Evolutionary conservation across 164 flowering plant genomes (phyloP).

Genomic region (Liriodendron chinense): DNA sequence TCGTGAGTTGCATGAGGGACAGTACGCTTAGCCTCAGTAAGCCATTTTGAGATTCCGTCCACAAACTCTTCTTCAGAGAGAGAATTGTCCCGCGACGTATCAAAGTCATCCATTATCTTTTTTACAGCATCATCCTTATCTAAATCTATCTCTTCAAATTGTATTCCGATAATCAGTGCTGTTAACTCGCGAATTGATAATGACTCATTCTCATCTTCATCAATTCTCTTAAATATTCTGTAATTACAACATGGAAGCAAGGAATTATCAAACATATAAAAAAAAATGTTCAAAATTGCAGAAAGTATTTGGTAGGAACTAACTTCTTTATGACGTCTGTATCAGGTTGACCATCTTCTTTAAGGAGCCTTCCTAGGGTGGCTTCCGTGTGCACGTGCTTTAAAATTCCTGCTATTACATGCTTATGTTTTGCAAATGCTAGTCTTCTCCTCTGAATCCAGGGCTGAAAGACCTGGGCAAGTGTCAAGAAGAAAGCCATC

Average conservation of each 20-base stretch:
- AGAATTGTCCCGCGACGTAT: conserved; percentile 40
- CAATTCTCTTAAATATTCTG: conserved; percentile 65
- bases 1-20: conserved; percentile 26
- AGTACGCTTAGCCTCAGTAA: conserved; percentile 41
- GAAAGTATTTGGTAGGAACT: conserved; percentile 13
- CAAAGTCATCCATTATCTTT: conserved; percentile 67
- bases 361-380: conserved; percentile 60
- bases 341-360: conserved; percentile 56
- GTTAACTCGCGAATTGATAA: conserved; percentile 57
- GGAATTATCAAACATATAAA: not conserved
- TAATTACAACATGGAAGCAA: not conserved
- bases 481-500: not conserved
- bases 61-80: conserved; percentile 49
- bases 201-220: conserved; percentile 35
- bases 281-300: not conserved
- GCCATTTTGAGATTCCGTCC: conserved; percentile 58
- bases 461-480: conserved; percentile 72
- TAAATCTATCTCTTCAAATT: conserved; percentile 58
- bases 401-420: conserved; percentile 67
- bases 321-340: conserved; percentile 41
- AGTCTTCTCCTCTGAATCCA: conserved; percentile 74
- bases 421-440: conserved; percentile 69
- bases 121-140: conserved; percentile 58
- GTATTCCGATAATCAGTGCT: conserved; percentile 70
- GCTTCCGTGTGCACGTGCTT: conserved; percentile 46